Conservation (phyloP, 371 early-diverging fungal genomes). For the Zopfochytrium polystomum region DNA sequence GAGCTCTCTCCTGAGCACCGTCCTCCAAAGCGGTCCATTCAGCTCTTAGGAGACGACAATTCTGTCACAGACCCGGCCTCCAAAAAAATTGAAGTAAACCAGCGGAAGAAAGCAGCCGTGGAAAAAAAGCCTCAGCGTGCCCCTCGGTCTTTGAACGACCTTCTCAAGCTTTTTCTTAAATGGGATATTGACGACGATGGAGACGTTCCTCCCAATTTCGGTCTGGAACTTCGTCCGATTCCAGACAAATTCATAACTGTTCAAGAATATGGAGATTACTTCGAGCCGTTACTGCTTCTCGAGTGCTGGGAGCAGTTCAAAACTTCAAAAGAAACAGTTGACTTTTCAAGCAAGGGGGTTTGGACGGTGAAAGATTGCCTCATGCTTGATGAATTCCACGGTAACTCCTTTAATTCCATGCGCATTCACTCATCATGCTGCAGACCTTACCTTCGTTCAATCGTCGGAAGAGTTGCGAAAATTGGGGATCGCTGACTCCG, state of each 20-base stretch:
- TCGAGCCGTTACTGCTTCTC: constrained; percentile 79
- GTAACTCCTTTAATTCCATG: constrained; percentile 54
- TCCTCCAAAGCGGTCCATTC: constrained; percentile 16
- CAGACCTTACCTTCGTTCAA: constrained; percentile 29
- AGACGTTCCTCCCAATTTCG: constrained; percentile 29
- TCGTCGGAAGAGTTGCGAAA: constrained; percentile 14
- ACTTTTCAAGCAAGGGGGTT: constrained; percentile 42
- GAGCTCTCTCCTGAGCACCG: constrained; percentile 9
- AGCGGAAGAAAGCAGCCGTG: constrained; percentile 1
- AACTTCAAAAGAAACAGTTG: constrained; percentile 63
- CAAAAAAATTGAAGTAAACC: background rate
- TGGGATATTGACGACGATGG: constrained; percentile 28
- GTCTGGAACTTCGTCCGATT: constrained; percentile 39
- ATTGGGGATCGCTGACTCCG: constrained; percentile 22
- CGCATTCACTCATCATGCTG: too few relatives aligned
- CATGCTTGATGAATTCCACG: constrained; percentile 73
- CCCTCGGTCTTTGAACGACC: constrained; percentile 29
- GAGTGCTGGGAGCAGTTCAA: constrained; percentile 84
- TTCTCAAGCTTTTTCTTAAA: constrained; percentile 30
- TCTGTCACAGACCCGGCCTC: constrained; percentile 7
- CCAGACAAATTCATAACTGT: constrained; percentile 58
- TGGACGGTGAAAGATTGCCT: constrained; percentile 50
- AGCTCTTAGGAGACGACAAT: constrained; percentile 13
- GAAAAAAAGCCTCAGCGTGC: constrained; percentile 6
- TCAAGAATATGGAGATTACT: constrained; percentile 60